A percentile compares a stretch with the other conserved stretches of the same genome.
Evolutionary conservation across 768 basidiomycete species (phyloP).

Genomic region (Lactarius vividus): DNA sequence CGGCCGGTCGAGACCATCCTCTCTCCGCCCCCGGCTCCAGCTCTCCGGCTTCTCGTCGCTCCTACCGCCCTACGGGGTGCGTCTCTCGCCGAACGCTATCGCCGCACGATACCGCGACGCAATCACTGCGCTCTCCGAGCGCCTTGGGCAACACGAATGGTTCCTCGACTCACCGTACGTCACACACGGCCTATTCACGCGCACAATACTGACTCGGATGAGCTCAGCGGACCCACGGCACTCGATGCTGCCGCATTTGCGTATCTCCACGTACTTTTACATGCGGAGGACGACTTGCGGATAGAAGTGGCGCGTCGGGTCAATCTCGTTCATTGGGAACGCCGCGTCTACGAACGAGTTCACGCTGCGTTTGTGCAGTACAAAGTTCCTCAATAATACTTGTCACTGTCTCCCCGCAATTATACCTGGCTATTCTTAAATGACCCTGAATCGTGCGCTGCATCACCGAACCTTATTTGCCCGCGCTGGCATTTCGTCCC

Average conservation of each 20-base stretch:
- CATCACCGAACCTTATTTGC: neutral
- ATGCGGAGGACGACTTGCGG: conserved; percentile 45
- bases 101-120: conserved; percentile 66
- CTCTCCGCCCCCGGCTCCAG: conserved; percentile 64
- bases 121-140: conserved; percentile 67
- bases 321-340: conserved; percentile 83
- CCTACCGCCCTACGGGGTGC: conserved; percentile 58
- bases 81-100: conserved; percentile 50
- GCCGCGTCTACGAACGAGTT: conserved; percentile 58
- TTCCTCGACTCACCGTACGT: conserved; percentile 71
- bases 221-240: conserved; percentile 67
- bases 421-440: neutral
- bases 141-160: conserved; percentile 76
- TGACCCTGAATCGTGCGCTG: neutral
- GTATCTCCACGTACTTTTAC: conserved; percentile 67
- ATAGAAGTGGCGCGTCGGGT: conserved; percentile 66
- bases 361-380: conserved; percentile 41
- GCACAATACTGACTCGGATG: conserved; percentile 3
- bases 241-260: conserved; percentile 83
- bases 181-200: neutral
- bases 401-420: neutral
- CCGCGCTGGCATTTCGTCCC: neutral
- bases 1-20: conserved; percentile 49
- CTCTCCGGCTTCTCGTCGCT: conserved; percentile 65
- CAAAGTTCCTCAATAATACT: conserved; percentile 5